Evolutionary conservation across 2,329 filamentous ascomycete species (phyloP), one percentile per base, ranked within the genome.

Genomic region (Drechslerella coelobrocha): DNA sequence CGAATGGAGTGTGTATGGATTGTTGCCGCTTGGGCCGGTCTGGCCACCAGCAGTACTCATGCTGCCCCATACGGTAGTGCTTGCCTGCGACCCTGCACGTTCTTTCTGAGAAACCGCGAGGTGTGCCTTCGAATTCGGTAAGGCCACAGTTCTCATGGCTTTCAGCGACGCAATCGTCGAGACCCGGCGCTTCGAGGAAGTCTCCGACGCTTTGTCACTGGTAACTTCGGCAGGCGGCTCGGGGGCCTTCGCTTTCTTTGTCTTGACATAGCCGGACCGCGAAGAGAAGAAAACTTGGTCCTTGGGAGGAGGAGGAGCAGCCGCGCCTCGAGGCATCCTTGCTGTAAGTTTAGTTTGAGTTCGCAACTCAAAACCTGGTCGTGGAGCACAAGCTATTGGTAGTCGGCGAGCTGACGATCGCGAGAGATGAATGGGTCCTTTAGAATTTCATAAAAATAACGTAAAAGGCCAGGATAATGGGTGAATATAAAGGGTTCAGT

Each of bases 201-300:
- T 52, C 12, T 65, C 61, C 17, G 68, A 65, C 9, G 50, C 23
- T 48, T 53, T 65, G 26, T 61, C 68, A 21, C 27, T 51, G 29
- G 27, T 24, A 4, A 41, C 29, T 43, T 54, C 51, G 9, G 27
- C n/a, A n/a, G 50, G 45, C 7, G 27, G 3, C 26, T 61, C 56
- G 10, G 48, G 50, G 17, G 14, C 55, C 43, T 71, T 71, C 12
- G 34, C 17, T 29, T 66, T 61, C 48, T 66, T 72, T 29, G 50
- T 66, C 21, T 53, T 72, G 23, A 34, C 43, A 24, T 66, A 50
- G 24, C 61, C 60, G 31, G 68, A 72, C 31, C 68, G 54, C 26
- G 68, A 61, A 34, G 68, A 72, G 24, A 72, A 72, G 55, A 59
- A 72, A 21, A 72, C 68, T 6, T 72, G 55, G 50, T 72, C 68